Base-by-base conservation (phyloP, 345 rosid genomes). In the Raphanus sativus region DNA sequence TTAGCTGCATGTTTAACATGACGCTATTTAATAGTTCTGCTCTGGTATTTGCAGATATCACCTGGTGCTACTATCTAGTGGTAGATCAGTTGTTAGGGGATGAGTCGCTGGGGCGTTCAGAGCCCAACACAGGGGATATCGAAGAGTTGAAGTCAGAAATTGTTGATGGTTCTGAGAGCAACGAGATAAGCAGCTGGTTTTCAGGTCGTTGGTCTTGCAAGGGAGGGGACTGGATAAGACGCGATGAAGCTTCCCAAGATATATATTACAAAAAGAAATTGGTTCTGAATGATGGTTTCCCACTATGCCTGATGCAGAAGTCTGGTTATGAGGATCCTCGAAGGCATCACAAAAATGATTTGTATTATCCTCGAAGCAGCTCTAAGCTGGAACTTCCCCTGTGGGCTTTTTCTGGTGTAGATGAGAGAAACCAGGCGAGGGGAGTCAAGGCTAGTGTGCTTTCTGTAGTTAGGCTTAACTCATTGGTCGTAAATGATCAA, bases 141-240 rank as follows among this genome's bases (percentile, higher is more conserved):
- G 75, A 71, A 69, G 92, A 91, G 74, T 63, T 59, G 59, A 80
- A 81, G 79, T 73, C 81, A 71, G 77, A 73, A 80, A 82, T 79
- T 67, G 91, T 84, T 70, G 69, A 84, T 48, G 75, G 73, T 48
- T 77, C 82, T 80, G 76, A 74, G 24, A 67, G 69, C 72, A 73
- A 72, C 67, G 98, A 87, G 62, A 66, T 83, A 40, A 80, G 84
- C 72, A 89, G 88, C 69, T 88, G 97, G 91, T 93, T 86, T 83
- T 81, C 91, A 71, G 87, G 90, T 34, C 86, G 83, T 26, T 91
- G 97, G 96, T 85, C 98, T 2, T 91, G 96, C 88, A 96, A 93
- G 82, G 99, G 99, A 66, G 99, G 99, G 77, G 99, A 96, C 82
- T 96, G 99, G 99, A 91, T 85, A 82, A 91, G 96, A 85, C 83